Percentiles rank a stretch among this genome's conserved stretches.
phyloP scores from a whole-genome alignment of 2,329 filamentous ascomycete genomes.

The Phialocephala sp. region DNA sequence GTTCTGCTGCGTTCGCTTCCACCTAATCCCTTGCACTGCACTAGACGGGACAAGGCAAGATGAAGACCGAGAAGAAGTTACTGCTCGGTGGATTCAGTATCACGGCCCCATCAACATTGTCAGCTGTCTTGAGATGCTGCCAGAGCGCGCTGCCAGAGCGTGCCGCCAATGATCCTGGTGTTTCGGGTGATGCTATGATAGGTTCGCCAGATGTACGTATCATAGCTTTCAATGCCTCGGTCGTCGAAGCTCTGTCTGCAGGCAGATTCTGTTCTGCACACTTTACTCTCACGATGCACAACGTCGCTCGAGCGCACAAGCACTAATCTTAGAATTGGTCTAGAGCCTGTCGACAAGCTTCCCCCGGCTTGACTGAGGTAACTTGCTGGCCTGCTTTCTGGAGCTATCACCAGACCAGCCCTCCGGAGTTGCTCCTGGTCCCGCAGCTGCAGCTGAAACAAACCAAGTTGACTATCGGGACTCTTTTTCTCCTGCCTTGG shows the following conservation, averaged over 20 bases:
- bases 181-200: no score
- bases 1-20: neutral
- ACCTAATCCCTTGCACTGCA: neutral
- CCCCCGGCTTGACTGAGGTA: neutral
- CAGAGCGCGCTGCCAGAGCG: neutral
- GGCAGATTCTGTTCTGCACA: neutral
- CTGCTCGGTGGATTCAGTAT: neutral
- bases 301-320: neutral
- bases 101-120: neutral
- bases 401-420: neutral
- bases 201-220: neutral
- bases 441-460: neutral
- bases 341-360: neutral
- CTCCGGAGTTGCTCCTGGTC: neutral
- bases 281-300: neutral
- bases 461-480: neutral
- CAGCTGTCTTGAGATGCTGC: neutral
- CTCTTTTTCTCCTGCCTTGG: neutral
- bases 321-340: neutral
- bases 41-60: neutral
- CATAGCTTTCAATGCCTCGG: constrained; percentile 1
- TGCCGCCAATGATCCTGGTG: neutral
- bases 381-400: neutral
- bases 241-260: constrained; percentile 1
- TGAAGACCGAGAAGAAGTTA: neutral